A percentile compares a stretch with the other conserved stretches of the same genome.
phyloP scores from a whole-genome alignment of 768 basidiomycete species.

The Russula brevipes region DNA sequence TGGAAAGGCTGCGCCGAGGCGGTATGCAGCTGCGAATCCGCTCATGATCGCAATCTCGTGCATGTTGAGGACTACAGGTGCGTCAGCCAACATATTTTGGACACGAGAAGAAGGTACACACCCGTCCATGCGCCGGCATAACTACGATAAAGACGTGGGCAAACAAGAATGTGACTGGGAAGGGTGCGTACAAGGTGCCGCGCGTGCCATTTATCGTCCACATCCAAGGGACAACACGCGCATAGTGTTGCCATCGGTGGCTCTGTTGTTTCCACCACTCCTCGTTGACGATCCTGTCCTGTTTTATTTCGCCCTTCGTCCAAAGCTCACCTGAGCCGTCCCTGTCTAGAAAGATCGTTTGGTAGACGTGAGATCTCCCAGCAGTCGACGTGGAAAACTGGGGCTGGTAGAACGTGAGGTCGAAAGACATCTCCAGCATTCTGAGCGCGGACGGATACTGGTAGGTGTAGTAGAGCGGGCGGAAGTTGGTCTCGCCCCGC shows the following conservation, averaged over 20 bases:
- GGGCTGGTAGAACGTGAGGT: conserved; percentile 45
- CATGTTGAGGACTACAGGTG: conserved; percentile 31
- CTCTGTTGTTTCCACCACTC: conserved; percentile 54
- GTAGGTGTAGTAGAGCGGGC: conserved; percentile 44
- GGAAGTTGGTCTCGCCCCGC: conserved; percentile 31
- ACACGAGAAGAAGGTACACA: conserved; percentile 18
- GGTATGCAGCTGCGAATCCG: conserved; percentile 41
- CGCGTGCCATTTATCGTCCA: conserved; percentile 37
- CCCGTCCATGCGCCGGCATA: conserved; percentile 34
- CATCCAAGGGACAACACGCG: conserved; percentile 37
- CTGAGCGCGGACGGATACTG: conserved; percentile 40
- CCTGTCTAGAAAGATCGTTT: conserved; percentile 46
- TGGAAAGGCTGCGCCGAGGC: conserved; percentile 32
- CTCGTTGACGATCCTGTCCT: conserved; percentile 38
- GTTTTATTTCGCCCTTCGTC: conserved; percentile 40
- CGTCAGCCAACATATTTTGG: neutral
- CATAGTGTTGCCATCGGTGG: conserved; percentile 46
- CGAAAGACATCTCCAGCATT: conserved; percentile 51
- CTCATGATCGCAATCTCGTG: conserved; percentile 38
- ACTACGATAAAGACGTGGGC: conserved; percentile 8
- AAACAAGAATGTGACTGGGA: neutral
- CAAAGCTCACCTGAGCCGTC: conserved; percentile 39
- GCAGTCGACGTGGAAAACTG: conserved; percentile 35
- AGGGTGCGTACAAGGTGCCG: conserved; percentile 30
- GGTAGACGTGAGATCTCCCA: conserved; percentile 43